Conservation (phyloP, 2,329 filamentous ascomycete genomes). For the Phialophora chinensis region DNA sequence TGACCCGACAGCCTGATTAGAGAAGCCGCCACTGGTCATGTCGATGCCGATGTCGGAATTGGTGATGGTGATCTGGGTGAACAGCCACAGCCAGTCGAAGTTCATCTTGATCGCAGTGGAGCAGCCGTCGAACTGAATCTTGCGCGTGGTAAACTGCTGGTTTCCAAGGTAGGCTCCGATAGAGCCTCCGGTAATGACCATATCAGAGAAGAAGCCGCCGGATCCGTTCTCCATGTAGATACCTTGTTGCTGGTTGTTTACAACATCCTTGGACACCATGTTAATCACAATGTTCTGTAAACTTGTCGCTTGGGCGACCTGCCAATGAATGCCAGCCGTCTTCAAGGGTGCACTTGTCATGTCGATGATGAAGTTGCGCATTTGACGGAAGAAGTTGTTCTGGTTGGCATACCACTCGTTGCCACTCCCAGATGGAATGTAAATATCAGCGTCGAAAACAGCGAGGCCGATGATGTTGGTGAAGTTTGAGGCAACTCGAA, state of each 20-base stretch:
- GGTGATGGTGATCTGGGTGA: slow-evolving; percentile 58
- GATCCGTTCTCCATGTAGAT: slow-evolving; percentile 71
- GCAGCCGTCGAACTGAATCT: slow-evolving; percentile 58
- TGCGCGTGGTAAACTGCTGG: slow-evolving; percentile 68
- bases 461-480: slow-evolving; percentile 75
- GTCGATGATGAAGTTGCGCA: slow-evolving; percentile 77
- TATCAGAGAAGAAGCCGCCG: slow-evolving; percentile 65
- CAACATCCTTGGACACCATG: slow-evolving; percentile 62
- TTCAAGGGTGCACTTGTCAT: slow-evolving; percentile 63
- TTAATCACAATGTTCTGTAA: slow-evolving; percentile 76
- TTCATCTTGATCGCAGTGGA: slow-evolving; percentile 60
- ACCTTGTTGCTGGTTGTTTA: slow-evolving; percentile 60
- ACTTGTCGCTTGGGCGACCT: slow-evolving; percentile 74
- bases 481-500: slow-evolving; percentile 56
- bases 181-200: slow-evolving; percentile 65
- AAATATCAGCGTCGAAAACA: slow-evolving; percentile 81
- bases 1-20: slow-evolving; percentile 58
- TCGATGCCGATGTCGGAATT: slow-evolving; percentile 61
- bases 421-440: slow-evolving; percentile 60
- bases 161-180: slow-evolving; percentile 66
- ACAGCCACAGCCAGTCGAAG: slow-evolving; percentile 67
- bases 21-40: slow-evolving; percentile 50
- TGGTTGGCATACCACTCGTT: slow-evolving; percentile 74
- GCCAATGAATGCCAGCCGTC: slow-evolving; percentile 73
- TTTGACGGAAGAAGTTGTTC: slow-evolving; percentile 74